Base-by-base conservation (phyloP, 2,329 filamentous ascomycete species). In the Penicillium brevicompactum region DNA sequence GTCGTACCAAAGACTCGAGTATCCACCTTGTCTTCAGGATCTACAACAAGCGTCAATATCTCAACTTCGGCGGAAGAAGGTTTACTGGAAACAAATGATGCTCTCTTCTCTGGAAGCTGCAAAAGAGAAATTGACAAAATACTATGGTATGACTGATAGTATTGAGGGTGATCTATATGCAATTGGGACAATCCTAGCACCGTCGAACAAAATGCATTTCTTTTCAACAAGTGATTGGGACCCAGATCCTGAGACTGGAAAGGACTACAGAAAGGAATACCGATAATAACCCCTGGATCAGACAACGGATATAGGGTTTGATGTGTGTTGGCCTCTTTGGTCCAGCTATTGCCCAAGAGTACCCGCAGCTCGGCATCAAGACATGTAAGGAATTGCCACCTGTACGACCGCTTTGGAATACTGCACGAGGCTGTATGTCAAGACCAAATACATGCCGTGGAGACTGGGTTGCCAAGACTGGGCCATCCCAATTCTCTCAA, bases 41-140 rank as follows among this genome's bases (percentile, higher is more conserved):
- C 30, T 60, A 58, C 11, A 61, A 61, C 27, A 55, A 50, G 40
- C 59, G 37, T 54, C 46, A 10, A 57, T 53, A 10, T 13, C n/a
- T 2, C 44, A 55, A 51, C 53, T 61, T 38, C 24, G 30, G 22
- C 32, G 40, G 43, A 44, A 44, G 22, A 44, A 44, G 8, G 42
- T 44, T 44, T 2, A 1, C 14, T 44, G 22, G 22, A 44, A 44
- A 44, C 13, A 44, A 11, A 22, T 44, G 14, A 44, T 44, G 22
- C 42, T 30, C 16, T 44, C 42, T 11, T 30, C 42, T 8, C 13
- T 44, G 30, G 13, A 44, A 11, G 42, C 42, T 44, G n/a, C n/a
- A 30, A 30, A 30, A 14, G 22, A 44, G 13, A 44, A 44, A n/a
- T 22, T 44, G 7, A 27, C 14, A 11, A 44, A 44, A 30, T 44